phyloP scores from a whole-genome alignment of 1,284 basidiomycete species.

The Vanrija pseudolonga region DNA sequence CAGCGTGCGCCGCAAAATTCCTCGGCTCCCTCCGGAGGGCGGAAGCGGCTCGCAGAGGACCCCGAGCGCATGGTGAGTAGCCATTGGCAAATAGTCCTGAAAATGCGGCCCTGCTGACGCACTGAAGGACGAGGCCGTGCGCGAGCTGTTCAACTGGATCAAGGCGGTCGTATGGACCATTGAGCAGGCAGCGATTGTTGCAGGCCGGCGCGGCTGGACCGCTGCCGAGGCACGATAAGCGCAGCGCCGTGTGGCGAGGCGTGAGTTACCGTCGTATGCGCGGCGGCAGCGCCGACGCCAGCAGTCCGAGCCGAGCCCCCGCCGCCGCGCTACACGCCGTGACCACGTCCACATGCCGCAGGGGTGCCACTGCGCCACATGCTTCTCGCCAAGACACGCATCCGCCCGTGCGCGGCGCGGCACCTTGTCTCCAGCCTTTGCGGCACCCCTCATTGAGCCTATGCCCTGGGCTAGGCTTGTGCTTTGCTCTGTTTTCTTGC shows the following conservation, averaged over 20 bases:
- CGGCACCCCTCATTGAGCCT: too few species aligned
- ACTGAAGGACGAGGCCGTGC: slow-evolving; percentile 41
- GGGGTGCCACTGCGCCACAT: neutral
- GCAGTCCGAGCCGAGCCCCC: too few species aligned
- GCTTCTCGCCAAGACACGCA: neutral
- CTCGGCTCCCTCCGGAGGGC: neutral
- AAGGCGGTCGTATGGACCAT: slow-evolving; percentile 50
- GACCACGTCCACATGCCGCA: neutral
- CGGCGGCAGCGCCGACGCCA: too few species aligned
- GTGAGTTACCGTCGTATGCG: too few species aligned
- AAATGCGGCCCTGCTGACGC: neutral
- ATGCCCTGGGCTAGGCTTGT: too few species aligned
- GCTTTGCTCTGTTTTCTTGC: too few species aligned
- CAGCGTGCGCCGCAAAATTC: slow-evolving; percentile 3
- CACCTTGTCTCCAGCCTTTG: too few species aligned
- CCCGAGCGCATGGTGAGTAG: slow-evolving; percentile 40
- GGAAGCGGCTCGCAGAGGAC: slow-evolving; percentile 32
- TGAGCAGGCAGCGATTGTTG: slow-evolving; percentile 47
- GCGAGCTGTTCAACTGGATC: slow-evolving; percentile 50
- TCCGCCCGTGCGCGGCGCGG: too few species aligned
- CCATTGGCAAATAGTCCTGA: neutral
- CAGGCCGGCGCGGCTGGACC: slow-evolving; percentile 29
- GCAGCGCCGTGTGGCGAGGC: neutral
- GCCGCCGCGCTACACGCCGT: too few species aligned
- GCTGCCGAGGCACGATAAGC: neutral